Conservation (phyloP, 208 protist genomes). For the Crithidia fasciculata region DNA sequence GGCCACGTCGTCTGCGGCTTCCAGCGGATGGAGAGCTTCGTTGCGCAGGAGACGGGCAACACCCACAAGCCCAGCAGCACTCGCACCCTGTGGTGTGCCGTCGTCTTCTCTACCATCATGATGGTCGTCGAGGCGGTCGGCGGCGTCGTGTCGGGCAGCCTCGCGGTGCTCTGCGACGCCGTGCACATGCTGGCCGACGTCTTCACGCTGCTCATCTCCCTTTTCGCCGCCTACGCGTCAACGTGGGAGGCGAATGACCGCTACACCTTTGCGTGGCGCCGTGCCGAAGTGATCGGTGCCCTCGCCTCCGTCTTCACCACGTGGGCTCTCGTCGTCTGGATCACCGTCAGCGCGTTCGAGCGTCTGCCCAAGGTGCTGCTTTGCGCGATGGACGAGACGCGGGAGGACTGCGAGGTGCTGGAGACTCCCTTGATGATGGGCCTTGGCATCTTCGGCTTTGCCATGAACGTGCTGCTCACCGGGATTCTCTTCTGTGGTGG, state of each 20-base stretch:
- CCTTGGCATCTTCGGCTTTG: conserved; percentile 22
- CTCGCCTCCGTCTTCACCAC: conserved; percentile 28
- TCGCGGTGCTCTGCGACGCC: conserved; percentile 24
- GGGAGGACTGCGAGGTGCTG: conserved; percentile 14
- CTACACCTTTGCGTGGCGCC: conserved; percentile 28
- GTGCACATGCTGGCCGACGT: conserved; percentile 23
- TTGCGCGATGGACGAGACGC: conserved; percentile 8
- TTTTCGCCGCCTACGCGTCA: conserved; percentile 24
- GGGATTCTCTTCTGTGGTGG: conserved; percentile 25
- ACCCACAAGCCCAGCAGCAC: not conserved
- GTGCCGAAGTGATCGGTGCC: conserved; percentile 23
- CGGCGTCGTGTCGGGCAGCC: conserved; percentile 22
- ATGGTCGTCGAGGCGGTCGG: conserved; percentile 27
- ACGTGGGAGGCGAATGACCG: conserved; percentile 12
- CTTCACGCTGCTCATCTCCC: conserved; percentile 26
- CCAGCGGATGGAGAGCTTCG: conserved; percentile 17
- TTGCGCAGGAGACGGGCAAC: conserved; percentile 3
- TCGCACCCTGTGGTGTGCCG: conserved; percentile 15
- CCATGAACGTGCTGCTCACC: conserved; percentile 31
- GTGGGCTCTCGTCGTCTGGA: conserved; percentile 24
- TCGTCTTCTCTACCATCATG: conserved; percentile 14
- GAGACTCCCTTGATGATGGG: conserved; percentile 29
- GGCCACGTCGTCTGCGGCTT: conserved; percentile 23
- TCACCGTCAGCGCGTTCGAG: conserved; percentile 25
- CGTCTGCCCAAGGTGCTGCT: conserved; percentile 17